Evolutionary conservation across 805 yeast species (phyloP).

Genomic region (Lachancea quebecensis): DNA sequence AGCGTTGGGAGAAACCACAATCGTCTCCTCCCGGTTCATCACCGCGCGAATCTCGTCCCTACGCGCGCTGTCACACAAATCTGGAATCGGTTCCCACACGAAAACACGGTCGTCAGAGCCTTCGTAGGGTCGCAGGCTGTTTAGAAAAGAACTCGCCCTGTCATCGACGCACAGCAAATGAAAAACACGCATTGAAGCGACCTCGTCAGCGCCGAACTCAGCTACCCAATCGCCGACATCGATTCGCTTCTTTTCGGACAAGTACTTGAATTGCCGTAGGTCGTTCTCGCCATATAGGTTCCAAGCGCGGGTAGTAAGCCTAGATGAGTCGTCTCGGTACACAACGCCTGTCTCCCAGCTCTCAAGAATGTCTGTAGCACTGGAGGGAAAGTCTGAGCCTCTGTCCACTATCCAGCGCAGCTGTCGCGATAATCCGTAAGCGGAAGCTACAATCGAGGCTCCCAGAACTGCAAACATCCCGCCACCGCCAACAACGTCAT

Average conservation of each 20-base stretch:
- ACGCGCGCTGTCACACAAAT: constrained; percentile 51
- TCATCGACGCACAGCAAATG: constrained; percentile 74
- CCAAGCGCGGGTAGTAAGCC: constrained; percentile 77
- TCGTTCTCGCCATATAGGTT: constrained; percentile 65
- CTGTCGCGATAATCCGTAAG: constrained; percentile 23
- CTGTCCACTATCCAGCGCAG: constrained; percentile 72
- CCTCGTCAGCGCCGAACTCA: constrained; percentile 29
- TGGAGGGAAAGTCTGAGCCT: constrained; percentile 68
- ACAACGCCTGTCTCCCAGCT: constrained; percentile 59
- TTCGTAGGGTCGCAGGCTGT: constrained; percentile 16
- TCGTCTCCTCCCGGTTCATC: constrained; percentile 12
- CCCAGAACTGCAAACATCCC: constrained; percentile 80
- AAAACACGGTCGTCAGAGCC: constrained; percentile 34
- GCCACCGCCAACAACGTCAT: constrained; percentile 78
- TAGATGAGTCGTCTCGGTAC: constrained; percentile 41
- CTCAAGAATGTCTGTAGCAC: constrained; percentile 38
- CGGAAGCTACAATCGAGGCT: constrained; percentile 48
- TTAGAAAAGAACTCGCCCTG: constrained; percentile 46
- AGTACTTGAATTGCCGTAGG: constrained; percentile 52
- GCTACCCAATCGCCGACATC: constrained; percentile 41
- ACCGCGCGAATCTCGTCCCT: constrained; percentile 25
- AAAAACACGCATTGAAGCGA: constrained; percentile 36
- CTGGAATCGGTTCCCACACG: constrained; percentile 87
- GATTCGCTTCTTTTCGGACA: constrained; percentile 56
- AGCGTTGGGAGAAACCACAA: constrained; percentile 61